Evolutionary conservation across 2,329 filamentous ascomycete genomes (phyloP), one percentile per base, ranked within the genome.

Genomic region (Aspergillus aculeatus): DNA sequence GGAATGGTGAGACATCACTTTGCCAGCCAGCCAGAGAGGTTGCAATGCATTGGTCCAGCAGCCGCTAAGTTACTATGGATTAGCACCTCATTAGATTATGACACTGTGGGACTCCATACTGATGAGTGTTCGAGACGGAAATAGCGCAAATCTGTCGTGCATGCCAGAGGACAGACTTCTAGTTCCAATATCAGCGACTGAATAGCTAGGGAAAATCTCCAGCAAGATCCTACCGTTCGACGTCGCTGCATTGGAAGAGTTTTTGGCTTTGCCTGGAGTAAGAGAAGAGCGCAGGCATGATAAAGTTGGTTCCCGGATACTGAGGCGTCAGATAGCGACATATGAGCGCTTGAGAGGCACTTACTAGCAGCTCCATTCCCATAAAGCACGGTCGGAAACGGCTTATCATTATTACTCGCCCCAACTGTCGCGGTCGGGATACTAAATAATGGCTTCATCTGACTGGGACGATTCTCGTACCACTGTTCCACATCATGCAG

Each of bases 11-110:
- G 76, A 79, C 78, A 81, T 80, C 12, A 66, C 71, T 63, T 80
- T 78, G 0, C 79, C 79, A 0, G 79, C 79, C n/a, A 81, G 73
- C 75, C 77, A 81, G 4, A 81, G 63, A n/a, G 79, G 78, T 62
- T 81, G 79, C 2, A 80, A 72, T 7, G 76, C 73, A 62, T 80
- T 80, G 4, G 76, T 80, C 78, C 78, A 80, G 14, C 74, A 76
- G 14, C 77, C 78, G 59, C 69, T 71, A 23, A 23, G 23, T 23
- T 5, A 56, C 23, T 21, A 5, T 19, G 21, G 23, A 35, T 55
- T 50, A n/a, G 23, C 11, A 7, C 7, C 24, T 10, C 16, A 14
- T 29, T 5, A 31, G 16, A 44, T 19, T 10, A 14, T 19, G 35
- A 29, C n/a, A 29, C 29, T 10, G 3, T 11, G 7, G 24, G 11